Base-by-base conservation (phyloP, 441 rosid genomes). In the Populus hybrid region DNA sequence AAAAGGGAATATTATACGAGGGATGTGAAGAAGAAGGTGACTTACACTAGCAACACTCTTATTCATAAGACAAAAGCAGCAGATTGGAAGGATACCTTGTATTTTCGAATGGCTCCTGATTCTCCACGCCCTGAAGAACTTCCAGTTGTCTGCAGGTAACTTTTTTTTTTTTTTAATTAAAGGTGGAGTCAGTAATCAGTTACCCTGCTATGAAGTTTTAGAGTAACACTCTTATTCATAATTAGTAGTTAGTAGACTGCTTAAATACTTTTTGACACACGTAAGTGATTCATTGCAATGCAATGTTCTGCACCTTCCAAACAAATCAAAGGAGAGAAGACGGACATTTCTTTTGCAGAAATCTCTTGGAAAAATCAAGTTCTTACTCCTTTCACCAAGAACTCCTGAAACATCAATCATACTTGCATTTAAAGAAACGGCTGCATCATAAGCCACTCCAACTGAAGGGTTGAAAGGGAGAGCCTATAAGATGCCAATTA, bases 21-120 rank as follows among this genome's bases (percentile, higher is more conserved):
- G 67, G 67, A 63, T 63, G 67, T n/a, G 30, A 24, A 63, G 67
- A 20, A 63, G 67, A 63, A 63, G 67, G 67, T 63, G 67, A n/a
- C 26, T 63, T 63, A 32, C 70, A 67, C 20, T 35, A 67, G 21
- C 70, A 28, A 67, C 42, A 9, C 34, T 20, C n/a, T 24, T 67
- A 18, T 32, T 67, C 18, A 67, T 32, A 67, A 8, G 10, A 67
- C 20, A 32, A 67, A 67, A 30, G 70, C 34, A 26, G 20, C 21
- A 1, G 34, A 28, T 14, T 67, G 70, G 70, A 67, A 28, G 38
- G 70, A 67, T 16, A 67, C n/a, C 20, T 2, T 67, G 70, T 30
- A 30, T 67, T 28, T 67, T 2, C 0, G 32, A 0, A 28, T 67
- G 38, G n/a, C 4, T 28, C 70, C 70, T 14, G 70, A 30, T 24